A percentile compares a stretch with the other conserved stretches of the same genome.
Conservation (phyloP, 2,329 filamentous ascomycete species). For the Domatiomyces catenatus region DNA sequence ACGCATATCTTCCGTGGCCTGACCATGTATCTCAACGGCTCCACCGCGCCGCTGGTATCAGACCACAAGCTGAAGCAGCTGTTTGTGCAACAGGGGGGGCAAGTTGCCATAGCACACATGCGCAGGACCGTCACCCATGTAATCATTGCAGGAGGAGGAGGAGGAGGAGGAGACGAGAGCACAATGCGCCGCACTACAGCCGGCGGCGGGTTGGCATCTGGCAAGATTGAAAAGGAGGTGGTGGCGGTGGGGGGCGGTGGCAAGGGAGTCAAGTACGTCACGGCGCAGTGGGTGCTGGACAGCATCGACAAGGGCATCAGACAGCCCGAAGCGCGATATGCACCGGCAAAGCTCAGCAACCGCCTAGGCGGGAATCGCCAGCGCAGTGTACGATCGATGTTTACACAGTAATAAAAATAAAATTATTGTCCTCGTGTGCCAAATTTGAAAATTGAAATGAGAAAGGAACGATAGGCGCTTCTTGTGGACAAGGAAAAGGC, state of each 20-base stretch:
- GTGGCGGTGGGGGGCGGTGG: constrained; percentile 50
- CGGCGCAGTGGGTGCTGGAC: constrained; percentile 72
- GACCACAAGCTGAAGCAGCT: constrained; percentile 75
- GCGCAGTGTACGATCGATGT: constrained; percentile 37
- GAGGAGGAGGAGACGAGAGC: too few relatives aligned
- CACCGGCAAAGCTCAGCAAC: constrained; percentile 35
- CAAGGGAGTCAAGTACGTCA: constrained; percentile 61
- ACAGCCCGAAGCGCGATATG: constrained; percentile 59
- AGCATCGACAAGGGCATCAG: constrained; percentile 62
- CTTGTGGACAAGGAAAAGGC: too few relatives aligned
- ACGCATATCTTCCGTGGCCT: constrained; percentile 51
- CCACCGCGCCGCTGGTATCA: constrained; percentile 63
- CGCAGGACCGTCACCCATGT: constrained; percentile 71
- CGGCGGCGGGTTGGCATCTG: constrained; percentile 59
- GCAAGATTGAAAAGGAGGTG: constrained; percentile 73
- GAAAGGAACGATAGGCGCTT: too few relatives aligned
- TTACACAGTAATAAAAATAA: background rate
- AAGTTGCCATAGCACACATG: constrained; percentile 53
- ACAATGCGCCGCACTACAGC: constrained; percentile 19
- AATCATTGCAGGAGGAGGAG: too few relatives aligned
- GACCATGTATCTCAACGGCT: constrained; percentile 75
- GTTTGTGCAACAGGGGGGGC: constrained; percentile 58
- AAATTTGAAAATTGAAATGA: too few relatives aligned
- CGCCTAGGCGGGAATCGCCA: constrained; percentile 45
- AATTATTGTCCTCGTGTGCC: too few relatives aligned